Evolutionary conservation across 768 basidiomycete species (phyloP).

Genomic region (Fomitopsis pulvina): DNA sequence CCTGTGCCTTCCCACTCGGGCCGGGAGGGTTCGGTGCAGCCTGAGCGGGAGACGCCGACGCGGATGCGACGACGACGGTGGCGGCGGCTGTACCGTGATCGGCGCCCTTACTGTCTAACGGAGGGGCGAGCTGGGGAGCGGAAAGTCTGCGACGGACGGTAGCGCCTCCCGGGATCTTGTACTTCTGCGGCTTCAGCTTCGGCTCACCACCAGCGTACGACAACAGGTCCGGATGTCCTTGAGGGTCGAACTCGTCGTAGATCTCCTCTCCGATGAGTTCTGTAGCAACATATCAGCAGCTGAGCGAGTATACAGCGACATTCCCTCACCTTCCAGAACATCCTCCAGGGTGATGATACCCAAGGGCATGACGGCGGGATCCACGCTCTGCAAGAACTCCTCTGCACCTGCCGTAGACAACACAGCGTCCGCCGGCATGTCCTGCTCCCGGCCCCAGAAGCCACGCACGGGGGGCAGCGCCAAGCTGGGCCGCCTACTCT

Average conservation of each 20-base stretch:
- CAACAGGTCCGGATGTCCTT: slow-evolving; percentile 38
- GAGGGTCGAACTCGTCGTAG: slow-evolving; percentile 83
- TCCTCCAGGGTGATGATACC: slow-evolving; percentile 94
- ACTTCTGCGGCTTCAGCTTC: slow-evolving; percentile 3
- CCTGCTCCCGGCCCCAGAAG: slow-evolving; percentile 51
- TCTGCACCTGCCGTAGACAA: slow-evolving; percentile 67
- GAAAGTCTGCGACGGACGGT: slow-evolving; percentile 5
- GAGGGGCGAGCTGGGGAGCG: slow-evolving; percentile 14
- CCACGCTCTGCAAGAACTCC: slow-evolving; percentile 80
- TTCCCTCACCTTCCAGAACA: slow-evolving; percentile 68
- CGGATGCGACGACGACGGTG: not conserved
- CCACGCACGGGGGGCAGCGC: slow-evolving; percentile 26
- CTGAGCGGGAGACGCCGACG: not conserved
- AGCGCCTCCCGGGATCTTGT: not conserved
- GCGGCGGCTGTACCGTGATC: not conserved
- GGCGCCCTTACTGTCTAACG: not conserved
- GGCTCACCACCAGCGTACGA: slow-evolving; percentile 14
- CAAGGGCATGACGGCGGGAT: slow-evolving; percentile 76
- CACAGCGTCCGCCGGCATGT: slow-evolving; percentile 85
- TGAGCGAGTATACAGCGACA: not conserved
- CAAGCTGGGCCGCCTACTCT: slow-evolving; percentile 16
- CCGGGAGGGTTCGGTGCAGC: not conserved
- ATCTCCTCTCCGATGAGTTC: slow-evolving; percentile 93
- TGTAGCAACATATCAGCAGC: slow-evolving; percentile 20
- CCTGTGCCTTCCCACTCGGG: not conserved